Evolutionary conservation across 2,329 filamentous ascomycete genomes (phyloP).

Genomic region (Monilinia aucupariae): DNA sequence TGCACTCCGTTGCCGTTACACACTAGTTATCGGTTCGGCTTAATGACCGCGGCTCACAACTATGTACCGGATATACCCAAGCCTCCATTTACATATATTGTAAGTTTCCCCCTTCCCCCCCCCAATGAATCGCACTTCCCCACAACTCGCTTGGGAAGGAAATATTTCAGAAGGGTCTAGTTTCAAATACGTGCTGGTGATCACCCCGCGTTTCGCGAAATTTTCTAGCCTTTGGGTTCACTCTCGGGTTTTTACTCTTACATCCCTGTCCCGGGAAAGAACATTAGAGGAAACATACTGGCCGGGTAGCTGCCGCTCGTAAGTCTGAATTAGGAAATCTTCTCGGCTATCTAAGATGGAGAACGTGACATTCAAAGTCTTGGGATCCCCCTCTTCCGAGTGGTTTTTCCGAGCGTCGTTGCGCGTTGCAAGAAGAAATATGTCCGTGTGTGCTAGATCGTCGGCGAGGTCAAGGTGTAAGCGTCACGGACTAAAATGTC

Average conservation of each 20-base stretch:
- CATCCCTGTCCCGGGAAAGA: background rate
- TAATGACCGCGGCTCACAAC: slow-evolving; percentile 4
- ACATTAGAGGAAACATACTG: background rate
- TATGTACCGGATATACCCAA: slow-evolving; percentile 1
- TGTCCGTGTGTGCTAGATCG: background rate
- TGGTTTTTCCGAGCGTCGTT: slow-evolving; percentile 11
- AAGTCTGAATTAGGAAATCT: slow-evolving; percentile 5
- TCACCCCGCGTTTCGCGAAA: slow-evolving; percentile 13
- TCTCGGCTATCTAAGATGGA: background rate
- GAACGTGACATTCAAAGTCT: slow-evolving; percentile 8
- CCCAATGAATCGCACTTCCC: no score
- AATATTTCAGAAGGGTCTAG: background rate
- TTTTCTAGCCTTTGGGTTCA: background rate
- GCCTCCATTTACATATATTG: background rate
- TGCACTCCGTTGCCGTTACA: slow-evolving; percentile 6
- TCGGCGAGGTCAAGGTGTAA: slow-evolving; percentile 15
- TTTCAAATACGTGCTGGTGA: background rate
- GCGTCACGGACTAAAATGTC: slow-evolving; percentile 8
- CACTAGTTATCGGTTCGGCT: background rate
- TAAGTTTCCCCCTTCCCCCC: no score
- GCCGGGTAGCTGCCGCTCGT: slow-evolving; percentile 14
- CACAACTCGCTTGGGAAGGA: background rate
- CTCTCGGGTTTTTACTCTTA: background rate
- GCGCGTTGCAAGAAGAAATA: background rate
- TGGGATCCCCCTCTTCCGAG: background rate